Conservation (phyloP, 2,329 filamentous ascomycete species). For the Fonsecaea erecta region DNA sequence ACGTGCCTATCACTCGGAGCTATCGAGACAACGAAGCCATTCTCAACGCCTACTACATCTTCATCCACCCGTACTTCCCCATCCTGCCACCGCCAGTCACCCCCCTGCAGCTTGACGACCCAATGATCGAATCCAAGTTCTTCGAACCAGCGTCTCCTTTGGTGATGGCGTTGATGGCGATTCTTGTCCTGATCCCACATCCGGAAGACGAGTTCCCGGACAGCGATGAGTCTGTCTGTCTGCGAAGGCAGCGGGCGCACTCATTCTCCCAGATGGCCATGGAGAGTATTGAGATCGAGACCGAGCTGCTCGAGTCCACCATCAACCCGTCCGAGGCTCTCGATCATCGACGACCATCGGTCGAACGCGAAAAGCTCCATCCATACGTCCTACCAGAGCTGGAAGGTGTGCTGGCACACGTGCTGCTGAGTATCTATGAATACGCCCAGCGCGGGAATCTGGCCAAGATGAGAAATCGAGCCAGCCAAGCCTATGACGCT, state of each 20-base stretch:
- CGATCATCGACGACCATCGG: background rate
- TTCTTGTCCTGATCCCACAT: slow-evolving; percentile 20
- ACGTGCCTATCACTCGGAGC: background rate
- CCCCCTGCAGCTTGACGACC: slow-evolving; percentile 9
- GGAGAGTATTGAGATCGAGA: slow-evolving; percentile 18
- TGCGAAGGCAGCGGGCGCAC: slow-evolving; percentile 15
- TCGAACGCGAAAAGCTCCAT: slow-evolving; percentile 15
- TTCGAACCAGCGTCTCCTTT: slow-evolving; percentile 19
- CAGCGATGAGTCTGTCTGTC: slow-evolving; percentile 11
- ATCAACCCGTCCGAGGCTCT: slow-evolving; percentile 16
- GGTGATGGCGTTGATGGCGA: slow-evolving; percentile 20
- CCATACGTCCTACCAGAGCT: slow-evolving; percentile 12
- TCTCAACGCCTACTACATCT: slow-evolving; percentile 26
- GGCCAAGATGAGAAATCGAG: slow-evolving; percentile 26
- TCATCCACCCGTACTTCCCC: slow-evolving; percentile 24
- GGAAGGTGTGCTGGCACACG: slow-evolving; percentile 15
- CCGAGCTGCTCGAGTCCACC: slow-evolving; percentile 18
- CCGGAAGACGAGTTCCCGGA: slow-evolving; percentile 9
- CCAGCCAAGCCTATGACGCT: slow-evolving; percentile 23
- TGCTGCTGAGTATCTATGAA: slow-evolving; percentile 19
- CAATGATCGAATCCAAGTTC: slow-evolving; percentile 8
- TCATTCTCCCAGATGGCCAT: slow-evolving; percentile 17
- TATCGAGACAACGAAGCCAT: slow-evolving; percentile 11
- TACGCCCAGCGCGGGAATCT: slow-evolving; percentile 23
- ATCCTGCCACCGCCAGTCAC: slow-evolving; percentile 18